Base-by-base conservation (phyloP, 768 basidiomycete genomes). In the Pulveroboletus frians region DNA sequence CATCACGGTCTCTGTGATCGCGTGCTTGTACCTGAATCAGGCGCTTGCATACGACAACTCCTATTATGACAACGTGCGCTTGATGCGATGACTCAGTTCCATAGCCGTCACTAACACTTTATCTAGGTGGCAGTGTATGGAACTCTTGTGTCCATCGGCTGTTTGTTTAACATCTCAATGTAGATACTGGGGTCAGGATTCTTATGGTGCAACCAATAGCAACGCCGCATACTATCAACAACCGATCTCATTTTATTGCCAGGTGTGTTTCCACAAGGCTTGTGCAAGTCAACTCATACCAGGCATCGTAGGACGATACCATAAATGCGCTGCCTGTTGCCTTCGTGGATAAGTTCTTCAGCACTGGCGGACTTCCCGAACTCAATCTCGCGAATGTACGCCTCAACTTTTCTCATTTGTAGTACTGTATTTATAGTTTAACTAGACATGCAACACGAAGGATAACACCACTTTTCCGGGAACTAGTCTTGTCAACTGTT, bases 181-280 rank as follows among this genome's bases (percentile, higher is more conserved):
- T 60, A 84, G 83, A 29, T 85, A 85, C 61, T 86, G 82, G 82
- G 86, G 85, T 50, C 84, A 88, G 64, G 82, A 86, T 56, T 85
- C 85, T 2, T 84, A 84, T 50, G 84, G 85, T 35, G 84, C 83
- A 9, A 70, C 68, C 5, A 71, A 77, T 52, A 60, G 60, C 18
- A 74, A 84, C 50, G 63, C 71, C 1, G 73, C 78, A 27, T 73
- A 81, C 57, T 84, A 69, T 51, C 83, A 86, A 69, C 75, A 84
- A 60, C 68, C 74, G 0, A 69, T 87, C 46, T 76, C 78, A 5
- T 83, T 73, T 60, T 86, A 85, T 62, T 85, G 84, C 63, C 74
- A 78, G 57, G 81, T 79, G 44, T 50, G 69, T 59, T 38, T 32
- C 48, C 14, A 14, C 18, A 31, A 43, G 2, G 21, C 20, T 46